These are phyloP conservation scores for Coemansia sp. DNA, from an alignment of 192 early-diverging fungal species.

Conservation along the genomic window DNA sequence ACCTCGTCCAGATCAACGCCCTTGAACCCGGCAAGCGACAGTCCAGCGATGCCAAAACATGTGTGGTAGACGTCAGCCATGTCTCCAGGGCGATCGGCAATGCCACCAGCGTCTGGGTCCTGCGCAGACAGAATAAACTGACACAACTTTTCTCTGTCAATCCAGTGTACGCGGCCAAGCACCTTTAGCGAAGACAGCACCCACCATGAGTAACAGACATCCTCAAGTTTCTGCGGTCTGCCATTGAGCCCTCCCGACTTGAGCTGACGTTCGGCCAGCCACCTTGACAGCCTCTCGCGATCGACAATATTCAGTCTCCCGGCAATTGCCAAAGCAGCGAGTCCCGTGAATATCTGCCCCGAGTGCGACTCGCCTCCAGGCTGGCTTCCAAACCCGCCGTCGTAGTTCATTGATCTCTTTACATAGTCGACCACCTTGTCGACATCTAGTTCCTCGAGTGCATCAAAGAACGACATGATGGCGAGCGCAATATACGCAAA, in stretches of 20 bases:
- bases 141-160: conserved; percentile 68
- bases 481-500: conserved; percentile 87
- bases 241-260: conserved; percentile 92
- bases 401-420: conserved; percentile 83
- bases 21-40: conserved; percentile 81
- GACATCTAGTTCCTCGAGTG: conserved; percentile 64
- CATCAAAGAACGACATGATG: conserved; percentile 70
- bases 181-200: conserved; percentile 85
- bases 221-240: conserved; percentile 92
- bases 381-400: conserved; percentile 90
- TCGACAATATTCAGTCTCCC: conserved; percentile 76
- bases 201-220: conserved; percentile 99
- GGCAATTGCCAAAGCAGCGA: conserved; percentile 85
- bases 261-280: conserved; percentile 93
- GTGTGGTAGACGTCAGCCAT: conserved; percentile 97
- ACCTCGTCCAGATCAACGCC: conserved; percentile 62
- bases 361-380: conserved; percentile 92
- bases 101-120: conserved; percentile 84
- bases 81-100: conserved; percentile 90
- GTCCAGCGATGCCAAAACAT: conserved; percentile 86
- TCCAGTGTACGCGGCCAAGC: conserved; percentile 81
- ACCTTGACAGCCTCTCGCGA: conserved; percentile 79
- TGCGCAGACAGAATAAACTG: conserved; percentile 82
- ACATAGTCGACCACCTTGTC: conserved; percentile 72
- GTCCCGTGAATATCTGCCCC: conserved; percentile 89